Base-by-base conservation (phyloP, 1,284 basidiomycete genomes). In the Naganishia liquefaciens region DNA sequence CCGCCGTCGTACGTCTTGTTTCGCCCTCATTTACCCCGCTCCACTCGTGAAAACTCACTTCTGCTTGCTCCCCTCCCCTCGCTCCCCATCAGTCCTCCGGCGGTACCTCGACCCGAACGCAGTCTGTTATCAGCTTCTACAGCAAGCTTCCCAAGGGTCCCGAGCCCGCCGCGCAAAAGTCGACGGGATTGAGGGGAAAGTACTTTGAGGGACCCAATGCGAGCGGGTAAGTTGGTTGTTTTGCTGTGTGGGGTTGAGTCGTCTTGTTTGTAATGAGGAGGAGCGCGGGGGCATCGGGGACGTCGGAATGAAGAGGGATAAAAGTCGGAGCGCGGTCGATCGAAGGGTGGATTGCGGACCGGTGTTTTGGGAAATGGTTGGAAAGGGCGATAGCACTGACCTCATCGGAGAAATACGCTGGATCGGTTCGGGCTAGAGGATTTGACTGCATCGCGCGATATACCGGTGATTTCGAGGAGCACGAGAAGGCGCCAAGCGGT, bases 51-150 rank as follows among this genome's bases (percentile, higher is more conserved):
- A 15, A 19, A 15, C 46, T 64, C 54, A 50, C 19, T 37, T 42
- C 57, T n/a, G n/a, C 39, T 25, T 46, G 17, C 47, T 25, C 52
- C 6, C n/a, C 39, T 19, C 25, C 25, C 37, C 23, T 30, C 37
- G 62, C n/a, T 49, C 44, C 49, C n/a, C 47, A 37, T 3, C 46
- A 80, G 88, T 85, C 88, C 63, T 86, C 88, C 68, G 92, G 91
- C 70, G 85, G 87, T 65, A 78, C 76, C 68, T 89, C 88, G 63
- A 86, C 85, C 62, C 87, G 89, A 71, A 89, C 95, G 64, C 83
- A 86, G 65, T 86, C 87, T 44, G 88, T 96, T 75, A 91, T 96
- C 70, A 86, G 89, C 75, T 96, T 96, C 81, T 97, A 97, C 84
- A 93, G 90, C 71, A 91, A 90, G 78, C 84, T 97, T 54, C 93